Evolutionary conservation across 2,329 filamentous ascomycete genomes (phyloP).

Genomic region (Ceratocystis variospora): DNA sequence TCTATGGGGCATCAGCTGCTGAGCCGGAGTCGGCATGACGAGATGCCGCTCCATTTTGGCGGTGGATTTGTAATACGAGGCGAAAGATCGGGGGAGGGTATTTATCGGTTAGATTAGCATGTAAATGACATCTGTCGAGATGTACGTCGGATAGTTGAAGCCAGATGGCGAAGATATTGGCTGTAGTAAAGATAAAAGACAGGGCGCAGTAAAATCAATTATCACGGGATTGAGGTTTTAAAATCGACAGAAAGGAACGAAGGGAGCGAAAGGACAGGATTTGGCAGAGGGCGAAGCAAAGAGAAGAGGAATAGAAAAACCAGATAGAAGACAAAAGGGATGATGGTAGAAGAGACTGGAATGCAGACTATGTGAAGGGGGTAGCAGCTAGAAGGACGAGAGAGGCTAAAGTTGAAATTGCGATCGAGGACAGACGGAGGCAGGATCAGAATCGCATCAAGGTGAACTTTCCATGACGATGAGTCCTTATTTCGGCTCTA

Average conservation of each 20-base stretch:
- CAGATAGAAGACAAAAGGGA: background rate
- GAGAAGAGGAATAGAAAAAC: conserved; percentile 4
- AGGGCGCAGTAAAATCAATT: background rate
- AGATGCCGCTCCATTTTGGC: conserved; percentile 18
- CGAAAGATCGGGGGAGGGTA: background rate
- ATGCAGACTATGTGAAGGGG: background rate
- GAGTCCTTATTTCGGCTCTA: background rate
- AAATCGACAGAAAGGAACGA: background rate
- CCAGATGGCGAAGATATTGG: background rate
- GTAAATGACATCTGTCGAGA: background rate
- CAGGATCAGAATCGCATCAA: background rate
- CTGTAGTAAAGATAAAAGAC: background rate
- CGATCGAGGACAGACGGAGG: background rate
- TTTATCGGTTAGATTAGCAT: background rate
- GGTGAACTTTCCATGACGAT: background rate
- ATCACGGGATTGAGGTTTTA: background rate
- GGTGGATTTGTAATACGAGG: background rate
- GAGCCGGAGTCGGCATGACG: conserved; percentile 27
- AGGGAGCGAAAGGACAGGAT: background rate
- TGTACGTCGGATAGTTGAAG: background rate
- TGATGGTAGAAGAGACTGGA: background rate
- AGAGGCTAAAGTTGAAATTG: background rate
- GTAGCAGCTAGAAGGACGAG: background rate
- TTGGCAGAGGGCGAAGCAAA: background rate
- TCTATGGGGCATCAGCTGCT: conserved; percentile 26